These are phyloP conservation scores for Cytospora piceicola DNA, from an alignment of 2,329 filamentous ascomycete genomes.

Conservation along the genomic window DNA sequence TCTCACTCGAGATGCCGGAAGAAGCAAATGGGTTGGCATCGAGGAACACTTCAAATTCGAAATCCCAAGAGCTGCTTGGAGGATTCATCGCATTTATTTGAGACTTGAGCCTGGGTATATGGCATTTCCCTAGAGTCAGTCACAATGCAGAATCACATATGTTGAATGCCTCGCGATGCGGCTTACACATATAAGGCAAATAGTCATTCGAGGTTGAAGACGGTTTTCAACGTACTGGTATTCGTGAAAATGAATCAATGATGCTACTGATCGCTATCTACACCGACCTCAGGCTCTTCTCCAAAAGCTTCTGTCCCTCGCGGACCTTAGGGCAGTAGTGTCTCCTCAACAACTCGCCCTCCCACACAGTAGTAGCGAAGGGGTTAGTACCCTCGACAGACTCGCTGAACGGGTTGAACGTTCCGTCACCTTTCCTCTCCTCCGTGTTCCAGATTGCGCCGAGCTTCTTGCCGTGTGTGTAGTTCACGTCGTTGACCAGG, in stretches of 20 bases:
- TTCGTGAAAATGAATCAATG: not conserved
- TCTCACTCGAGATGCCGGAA: not conserved
- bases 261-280: slow-evolving; percentile 28
- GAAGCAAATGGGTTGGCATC: not conserved
- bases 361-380: slow-evolving; percentile 89
- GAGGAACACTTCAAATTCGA: not conserved
- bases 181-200: slow-evolving; percentile 24
- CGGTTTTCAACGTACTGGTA: not conserved
- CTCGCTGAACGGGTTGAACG: slow-evolving; percentile 73
- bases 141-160: not conserved
- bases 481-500: slow-evolving; percentile 76
- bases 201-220: slow-evolving; percentile 11
- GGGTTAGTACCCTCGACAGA: slow-evolving; percentile 88
- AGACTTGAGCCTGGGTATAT: not conserved
- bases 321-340: slow-evolving; percentile 89
- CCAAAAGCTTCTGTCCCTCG: slow-evolving; percentile 71
- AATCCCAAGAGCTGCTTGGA: not conserved
- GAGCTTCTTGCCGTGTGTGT: slow-evolving; percentile 81
- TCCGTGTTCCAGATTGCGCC: slow-evolving; percentile 91
- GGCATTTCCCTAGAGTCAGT: not conserved
- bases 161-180: not conserved
- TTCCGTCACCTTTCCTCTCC: slow-evolving; percentile 87
- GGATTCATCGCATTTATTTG: not conserved
- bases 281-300: slow-evolving; percentile 60
- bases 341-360: slow-evolving; percentile 80